These are phyloP conservation scores for Phylloporus sp. DNA, from an alignment of 768 basidiomycete genomes.

Conservation along the genomic window DNA sequence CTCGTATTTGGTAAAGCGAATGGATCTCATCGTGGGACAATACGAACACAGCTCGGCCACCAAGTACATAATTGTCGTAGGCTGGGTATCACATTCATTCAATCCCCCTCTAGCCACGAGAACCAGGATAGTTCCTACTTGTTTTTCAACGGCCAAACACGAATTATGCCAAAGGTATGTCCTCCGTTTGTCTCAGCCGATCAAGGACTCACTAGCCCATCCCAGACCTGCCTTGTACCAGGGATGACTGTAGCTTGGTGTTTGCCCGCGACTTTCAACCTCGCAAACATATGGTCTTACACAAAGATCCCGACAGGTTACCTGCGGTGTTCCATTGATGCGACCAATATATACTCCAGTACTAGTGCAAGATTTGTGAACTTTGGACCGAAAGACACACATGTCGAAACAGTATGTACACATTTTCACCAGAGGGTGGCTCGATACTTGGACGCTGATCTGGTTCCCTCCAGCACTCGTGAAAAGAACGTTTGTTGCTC, in stretches of 20 bases:
- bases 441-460: background rate
- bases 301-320: background rate
- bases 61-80: background rate
- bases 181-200: background rate
- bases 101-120: background rate
- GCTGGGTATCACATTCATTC: background rate
- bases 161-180: background rate
- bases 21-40: background rate
- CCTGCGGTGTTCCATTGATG: background rate
- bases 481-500: conserved; percentile 2
- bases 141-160: background rate
- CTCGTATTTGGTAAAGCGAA: background rate
- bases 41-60: background rate
- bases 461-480: conserved; percentile 8
- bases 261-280: background rate
- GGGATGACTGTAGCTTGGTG: background rate
- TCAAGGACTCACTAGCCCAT: background rate
- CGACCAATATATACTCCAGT: background rate
- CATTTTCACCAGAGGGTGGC: too few relatives aligned
- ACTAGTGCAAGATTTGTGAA: conserved; percentile 11
- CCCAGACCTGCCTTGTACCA: background rate
- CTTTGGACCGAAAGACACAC: conserved; percentile 5
- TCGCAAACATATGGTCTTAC: background rate
- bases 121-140: background rate
- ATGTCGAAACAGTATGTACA: conserved; percentile 8